Evolutionary conservation across 306 rosid genomes (phyloP), one percentile per base, ranked within the genome.

Genomic region (Quercus ilex): DNA sequence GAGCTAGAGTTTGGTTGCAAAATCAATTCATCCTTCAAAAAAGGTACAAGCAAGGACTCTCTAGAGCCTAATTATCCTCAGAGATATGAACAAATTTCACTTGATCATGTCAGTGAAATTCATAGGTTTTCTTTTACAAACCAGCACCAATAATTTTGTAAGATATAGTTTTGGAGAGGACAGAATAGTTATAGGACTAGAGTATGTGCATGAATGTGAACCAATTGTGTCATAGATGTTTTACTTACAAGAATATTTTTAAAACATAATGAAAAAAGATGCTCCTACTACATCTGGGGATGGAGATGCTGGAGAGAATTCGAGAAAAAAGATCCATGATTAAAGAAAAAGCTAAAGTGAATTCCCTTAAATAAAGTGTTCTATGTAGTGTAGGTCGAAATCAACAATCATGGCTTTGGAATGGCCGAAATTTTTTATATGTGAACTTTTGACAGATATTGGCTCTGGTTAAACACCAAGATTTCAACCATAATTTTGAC

Each of bases 391-490:
- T 82, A 55, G 83, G 85, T 53, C 78, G 62, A 73, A 74, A 75
- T 71, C 80, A 74, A 68, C 74, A 79, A 83, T 86, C 69, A 85
- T 83, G 84, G 78, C 88, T 77, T 85, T 88, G 69, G 71, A 81
- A 84, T 57, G 89, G 55, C 77, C 82, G 74, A 72, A 70, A 82
- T 84, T 7, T 41, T 41, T 41, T 73, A 74, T 59, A 82, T 80
- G 64, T 71, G 55, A 73, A 68, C 82, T 79, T 84, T 86, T 81
- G 83, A 88, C 85, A 71, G 65, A 73, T 55, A 13, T 23, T 15
- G 17, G 28, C 18, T 21, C 20, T 46, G 20, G 74, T 55, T 41
- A 74, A 76, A 43, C 35, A 49, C 77, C 72, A 65, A 6, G n/a
- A 11, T 76, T 56, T 41, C 55, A 21, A 58, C 11, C 63, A 53